Evolutionary conservation across 805 yeast genomes (phyloP).

Genomic region (Lachancea sp.): DNA sequence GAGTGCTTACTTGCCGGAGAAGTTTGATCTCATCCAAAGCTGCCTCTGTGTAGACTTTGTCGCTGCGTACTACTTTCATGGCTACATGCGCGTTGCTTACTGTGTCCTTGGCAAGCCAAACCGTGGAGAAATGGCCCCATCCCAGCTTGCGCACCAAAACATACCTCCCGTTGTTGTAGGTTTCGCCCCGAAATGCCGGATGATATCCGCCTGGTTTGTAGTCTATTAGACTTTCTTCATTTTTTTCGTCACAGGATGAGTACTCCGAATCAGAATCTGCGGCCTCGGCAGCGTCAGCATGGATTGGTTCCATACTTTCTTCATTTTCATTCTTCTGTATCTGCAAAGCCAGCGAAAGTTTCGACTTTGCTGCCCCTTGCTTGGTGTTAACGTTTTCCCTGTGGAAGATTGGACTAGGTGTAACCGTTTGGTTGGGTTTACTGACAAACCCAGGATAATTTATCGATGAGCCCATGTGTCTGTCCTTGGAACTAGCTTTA

Average conservation of each 20-base stretch:
- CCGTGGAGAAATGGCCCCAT: conserved; percentile 98
- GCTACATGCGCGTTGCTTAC: conserved; percentile 69
- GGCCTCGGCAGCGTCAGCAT: conserved; percentile 17
- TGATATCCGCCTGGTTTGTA: conserved; percentile 94
- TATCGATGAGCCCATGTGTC: conserved; percentile 18
- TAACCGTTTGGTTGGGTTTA: conserved; percentile 8
- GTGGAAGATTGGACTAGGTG: conserved; percentile 9
- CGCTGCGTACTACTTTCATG: conserved; percentile 87
- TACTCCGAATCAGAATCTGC: conserved; percentile 33
- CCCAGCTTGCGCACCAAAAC: conserved; percentile 84
- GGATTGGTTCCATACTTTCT: not conserved
- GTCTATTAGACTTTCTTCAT: conserved; percentile 83
- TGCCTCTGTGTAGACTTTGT: conserved; percentile 85
- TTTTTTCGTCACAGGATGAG: conserved; percentile 38
- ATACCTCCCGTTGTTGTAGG: conserved; percentile 69
- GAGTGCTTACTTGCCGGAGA: conserved; percentile 56
- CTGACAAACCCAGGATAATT: conserved; percentile 18
- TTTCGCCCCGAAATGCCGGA: conserved; percentile 86
- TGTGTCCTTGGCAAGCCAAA: conserved; percentile 74
- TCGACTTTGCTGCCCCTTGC: conserved; percentile 16
- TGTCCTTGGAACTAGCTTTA: not conserved
- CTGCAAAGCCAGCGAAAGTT: conserved; percentile 25
- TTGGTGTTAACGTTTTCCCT: conserved; percentile 9
- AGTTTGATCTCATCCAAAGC: conserved; percentile 90
- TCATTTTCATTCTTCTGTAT: conserved; percentile 8